Conservation (phyloP, 225 moss, liverwort and hornwort species). For the Sphagnum contortum region DNA sequence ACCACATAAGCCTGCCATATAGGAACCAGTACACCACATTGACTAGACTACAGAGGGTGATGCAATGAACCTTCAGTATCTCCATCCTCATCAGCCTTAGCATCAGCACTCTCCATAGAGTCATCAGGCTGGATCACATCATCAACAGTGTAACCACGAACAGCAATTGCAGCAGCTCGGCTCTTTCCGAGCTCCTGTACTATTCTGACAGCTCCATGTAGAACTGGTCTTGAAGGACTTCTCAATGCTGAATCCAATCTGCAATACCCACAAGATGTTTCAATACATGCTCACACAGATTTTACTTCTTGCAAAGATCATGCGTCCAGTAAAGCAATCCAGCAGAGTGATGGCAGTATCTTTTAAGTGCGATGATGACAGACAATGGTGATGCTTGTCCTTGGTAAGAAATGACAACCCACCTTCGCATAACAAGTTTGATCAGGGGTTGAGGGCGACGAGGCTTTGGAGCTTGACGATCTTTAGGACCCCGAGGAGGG, state of each 20-base stretch:
- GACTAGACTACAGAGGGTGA: no score
- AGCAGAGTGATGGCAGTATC: no score
- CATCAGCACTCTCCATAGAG: constrained; percentile 25
- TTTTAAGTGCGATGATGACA: no score
- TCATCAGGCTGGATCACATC: constrained; percentile 73
- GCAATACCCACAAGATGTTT: neutral
- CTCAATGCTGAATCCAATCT: constrained; percentile 90
- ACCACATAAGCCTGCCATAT: no score
- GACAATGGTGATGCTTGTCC: no score
- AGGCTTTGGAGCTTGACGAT: constrained; percentile 79
- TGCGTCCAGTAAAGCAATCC: no score
- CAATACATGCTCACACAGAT: no score
- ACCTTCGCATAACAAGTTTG: constrained; percentile 99
- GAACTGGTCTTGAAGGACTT: constrained; percentile 80
- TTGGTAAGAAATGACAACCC: neutral
- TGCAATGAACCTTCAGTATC: constrained; percentile 31
- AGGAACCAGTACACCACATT: no score
- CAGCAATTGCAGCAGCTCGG: constrained; percentile 84
- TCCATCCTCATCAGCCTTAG: constrained; percentile 21
- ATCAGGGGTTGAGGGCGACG: constrained; percentile 88
- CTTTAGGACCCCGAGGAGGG: constrained; percentile 89
- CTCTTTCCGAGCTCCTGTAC: constrained; percentile 99
- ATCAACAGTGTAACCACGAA: constrained; percentile 76
- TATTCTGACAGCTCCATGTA: constrained; percentile 90
- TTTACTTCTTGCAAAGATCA: no score